These are phyloP conservation scores for Xylariaceae sp. DNA, from an alignment of 2,329 filamentous ascomycete genomes.

Conservation along the genomic window DNA sequence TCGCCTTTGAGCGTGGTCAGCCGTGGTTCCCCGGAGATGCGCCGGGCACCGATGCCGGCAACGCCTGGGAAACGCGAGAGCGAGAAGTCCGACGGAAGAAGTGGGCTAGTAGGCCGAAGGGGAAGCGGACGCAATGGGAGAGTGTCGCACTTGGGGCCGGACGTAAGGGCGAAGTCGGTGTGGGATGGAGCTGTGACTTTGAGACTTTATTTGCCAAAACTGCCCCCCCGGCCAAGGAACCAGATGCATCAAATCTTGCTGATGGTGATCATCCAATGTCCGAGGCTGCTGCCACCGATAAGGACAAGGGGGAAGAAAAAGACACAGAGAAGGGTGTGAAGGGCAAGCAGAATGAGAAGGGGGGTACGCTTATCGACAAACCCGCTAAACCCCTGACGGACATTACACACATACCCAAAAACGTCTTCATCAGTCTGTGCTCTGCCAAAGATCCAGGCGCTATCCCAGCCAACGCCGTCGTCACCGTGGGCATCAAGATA, in stretches of 20 bases:
- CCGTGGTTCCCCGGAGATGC: constrained; percentile 87
- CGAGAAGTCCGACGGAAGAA: constrained; percentile 51
- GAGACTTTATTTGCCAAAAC: constrained; percentile 65
- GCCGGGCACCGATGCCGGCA: constrained; percentile 72
- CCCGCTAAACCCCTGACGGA: constrained; percentile 19
- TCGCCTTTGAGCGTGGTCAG: constrained; percentile 70
- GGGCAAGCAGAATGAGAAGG: constrained; percentile 4
- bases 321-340: too few relatives aligned
- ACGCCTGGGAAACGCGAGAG: constrained; percentile 68
- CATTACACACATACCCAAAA: constrained; percentile 35
- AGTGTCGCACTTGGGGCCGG: constrained; percentile 67
- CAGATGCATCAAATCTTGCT: too few relatives aligned
- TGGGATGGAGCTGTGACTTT: constrained; percentile 81
- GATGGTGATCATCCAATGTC: constrained; percentile 8
- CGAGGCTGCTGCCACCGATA: not conserved
- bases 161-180: constrained; percentile 75
- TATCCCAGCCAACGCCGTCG: constrained; percentile 36
- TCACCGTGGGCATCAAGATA: constrained; percentile 63
- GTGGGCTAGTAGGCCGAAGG: constrained; percentile 76
- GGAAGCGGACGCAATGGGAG: constrained; percentile 71
- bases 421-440: constrained; percentile 32
- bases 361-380: too few relatives aligned
- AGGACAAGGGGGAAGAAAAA: too few relatives aligned
- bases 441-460: constrained; percentile 14
- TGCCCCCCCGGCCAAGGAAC: too few relatives aligned